Evolutionary conservation across 2,329 filamentous ascomycete species (phyloP), one percentile per base, ranked within the genome.

Genomic region (Myriangium duriaei): DNA sequence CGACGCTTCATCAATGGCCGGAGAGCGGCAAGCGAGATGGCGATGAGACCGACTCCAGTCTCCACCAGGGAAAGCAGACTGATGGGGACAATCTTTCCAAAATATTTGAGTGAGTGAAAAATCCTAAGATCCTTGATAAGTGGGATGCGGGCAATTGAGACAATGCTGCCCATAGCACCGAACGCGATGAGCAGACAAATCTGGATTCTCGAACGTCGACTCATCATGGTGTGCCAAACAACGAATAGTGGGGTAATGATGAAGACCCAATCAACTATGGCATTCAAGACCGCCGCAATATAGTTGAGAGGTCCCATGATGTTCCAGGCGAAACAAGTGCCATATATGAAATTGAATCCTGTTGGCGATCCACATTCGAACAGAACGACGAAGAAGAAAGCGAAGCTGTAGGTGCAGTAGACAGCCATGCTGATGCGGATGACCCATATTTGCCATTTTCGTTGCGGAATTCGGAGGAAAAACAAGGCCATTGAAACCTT

Each of bases 401-500:
- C 54, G 11, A 59, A 52, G 4, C 53, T 49, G 32, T 55, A 59
- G 11, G 61, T 47, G 9, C 55, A 48, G 24, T 32, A 42, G 32
- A 42, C 11, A 12, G 28, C 11, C 13, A 57, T 47, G 30, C 50
- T 46, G 12, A 34, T 35, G 32, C 50, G 51, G 21, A 58, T 46
- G 12, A 48, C 42, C 21, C 42, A 39, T n/a, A 46, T 45, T 24
- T 67, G 63, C 57, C 59, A 64, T 11, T 34, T 37, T 18, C 53
- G 50, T 13, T 47, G 49, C 11, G 64, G 52, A 30, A 66, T 59
- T 3, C 64, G 60, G 3, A 61, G 49, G 47, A 65, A 65, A 51
- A 65, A 65, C 13, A 66, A 46, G 6, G 55, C 61, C 5, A 67
- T 44, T 1, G 63, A 64, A n/a, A 66, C 54, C 43, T 67, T 67